Percentiles rank a stretch among this genome's conserved stretches.
Conservation (phyloP, 306 rosid genomes). For the Cucumis cinereus region DNA sequence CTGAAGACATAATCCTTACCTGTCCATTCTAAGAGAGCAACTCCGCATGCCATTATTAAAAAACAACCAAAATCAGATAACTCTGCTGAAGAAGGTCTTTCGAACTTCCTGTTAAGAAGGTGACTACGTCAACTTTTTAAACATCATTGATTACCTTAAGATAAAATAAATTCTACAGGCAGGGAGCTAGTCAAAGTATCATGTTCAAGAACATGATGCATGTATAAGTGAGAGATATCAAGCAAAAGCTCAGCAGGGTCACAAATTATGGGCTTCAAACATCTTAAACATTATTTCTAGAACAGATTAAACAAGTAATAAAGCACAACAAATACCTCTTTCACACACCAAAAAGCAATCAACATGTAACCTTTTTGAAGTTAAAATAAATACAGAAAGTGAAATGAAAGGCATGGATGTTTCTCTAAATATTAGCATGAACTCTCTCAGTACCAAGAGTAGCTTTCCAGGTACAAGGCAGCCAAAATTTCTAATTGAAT, state of each 20-base stretch:
- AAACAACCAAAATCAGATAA: conserved; percentile 87
- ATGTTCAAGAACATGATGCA: neutral
- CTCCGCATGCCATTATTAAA: conserved; percentile 72
- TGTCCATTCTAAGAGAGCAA: conserved; percentile 66
- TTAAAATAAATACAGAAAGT: neutral
- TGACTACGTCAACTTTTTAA: conserved; percentile 30
- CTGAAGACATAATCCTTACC: conserved; percentile 22
- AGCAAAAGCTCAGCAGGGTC: neutral
- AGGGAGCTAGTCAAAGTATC: neutral
- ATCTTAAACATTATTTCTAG: neutral
- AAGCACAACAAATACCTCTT: neutral
- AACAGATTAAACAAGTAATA: conserved; percentile 2
- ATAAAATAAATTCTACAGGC: neutral
- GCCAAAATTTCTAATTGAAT: neutral
- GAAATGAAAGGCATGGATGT: neutral
- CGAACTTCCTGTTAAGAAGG: conserved; percentile 83
- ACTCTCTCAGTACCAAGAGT: neutral
- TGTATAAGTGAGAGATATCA: conserved; percentile 4
- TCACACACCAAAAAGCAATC: neutral
- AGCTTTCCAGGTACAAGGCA: neutral
- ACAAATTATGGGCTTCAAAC: conserved; percentile 13
- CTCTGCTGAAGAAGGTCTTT: conserved; percentile 74
- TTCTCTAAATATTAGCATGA: neutral
- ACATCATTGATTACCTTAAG: conserved; percentile 2
- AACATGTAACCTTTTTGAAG: neutral